Conservation (phyloP, 495 filamentous ascomycete species). For the Annulohypoxylon stygium region DNA sequence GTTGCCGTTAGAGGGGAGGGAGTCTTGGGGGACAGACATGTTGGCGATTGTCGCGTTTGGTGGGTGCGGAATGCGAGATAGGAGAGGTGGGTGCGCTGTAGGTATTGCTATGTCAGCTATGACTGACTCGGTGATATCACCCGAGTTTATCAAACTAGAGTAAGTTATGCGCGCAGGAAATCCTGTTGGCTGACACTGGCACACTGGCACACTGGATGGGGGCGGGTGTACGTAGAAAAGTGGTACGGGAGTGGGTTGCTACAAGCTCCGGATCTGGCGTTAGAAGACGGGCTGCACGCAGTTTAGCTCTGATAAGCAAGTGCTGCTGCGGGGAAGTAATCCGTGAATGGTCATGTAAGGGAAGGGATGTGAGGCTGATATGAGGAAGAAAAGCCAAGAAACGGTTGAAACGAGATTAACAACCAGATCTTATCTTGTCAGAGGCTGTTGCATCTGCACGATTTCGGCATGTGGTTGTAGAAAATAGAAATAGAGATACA, state of each 20-base stretch:
- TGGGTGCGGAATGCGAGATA: conserved; percentile 9
- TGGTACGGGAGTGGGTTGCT: conserved; percentile 46
- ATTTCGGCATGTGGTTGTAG: conserved; percentile 46
- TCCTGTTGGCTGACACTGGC: conserved; percentile 42
- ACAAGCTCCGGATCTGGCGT: conserved; percentile 43
- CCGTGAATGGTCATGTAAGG: conserved; percentile 43
- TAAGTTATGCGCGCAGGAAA: conserved; percentile 34
- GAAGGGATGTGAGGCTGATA: conserved; percentile 45
- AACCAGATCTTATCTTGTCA: conserved; percentile 47
- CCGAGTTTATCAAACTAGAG: conserved; percentile 36
- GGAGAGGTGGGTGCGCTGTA: conserved; percentile 26
- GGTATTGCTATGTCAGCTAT: conserved; percentile 39
- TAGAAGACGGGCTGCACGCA: conserved; percentile 36
- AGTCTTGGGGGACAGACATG: conserved; percentile 66
- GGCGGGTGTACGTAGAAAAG: conserved; percentile 46
- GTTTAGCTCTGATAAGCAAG: conserved; percentile 53
- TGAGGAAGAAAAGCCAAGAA: conserved; percentile 39
- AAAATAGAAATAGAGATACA: conserved; percentile 46
- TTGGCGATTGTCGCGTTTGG: conserved; percentile 21
- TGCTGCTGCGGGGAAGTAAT: conserved; percentile 51
- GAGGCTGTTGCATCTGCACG: conserved; percentile 48
- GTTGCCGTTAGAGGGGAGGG: conserved; percentile 54
- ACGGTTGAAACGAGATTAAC: conserved; percentile 35
- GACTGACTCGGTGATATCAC: conserved; percentile 39
- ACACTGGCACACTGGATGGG: conserved; percentile 40